phyloP scores from a whole-genome alignment of 352 stramenopile species.

The Phytophthora macrochlamydospora region DNA sequence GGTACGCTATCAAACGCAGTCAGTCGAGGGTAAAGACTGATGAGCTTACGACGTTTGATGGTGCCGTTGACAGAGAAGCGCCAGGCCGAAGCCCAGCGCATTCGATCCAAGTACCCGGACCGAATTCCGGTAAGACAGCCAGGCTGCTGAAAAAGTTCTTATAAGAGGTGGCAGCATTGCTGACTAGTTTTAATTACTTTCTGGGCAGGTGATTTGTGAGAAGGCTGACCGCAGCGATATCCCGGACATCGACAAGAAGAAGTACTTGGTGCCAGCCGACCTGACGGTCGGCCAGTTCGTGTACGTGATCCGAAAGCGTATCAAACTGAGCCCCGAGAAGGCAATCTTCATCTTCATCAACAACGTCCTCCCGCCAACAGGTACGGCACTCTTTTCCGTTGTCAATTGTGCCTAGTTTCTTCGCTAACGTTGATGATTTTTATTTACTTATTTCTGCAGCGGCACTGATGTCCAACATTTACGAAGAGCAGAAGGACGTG shows the following conservation, averaged over 20 bases:
- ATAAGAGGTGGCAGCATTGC: not conserved
- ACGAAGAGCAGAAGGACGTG: slow-evolving; percentile 99
- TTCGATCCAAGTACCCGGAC: slow-evolving; percentile 99
- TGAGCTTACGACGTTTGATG: slow-evolving; percentile 26
- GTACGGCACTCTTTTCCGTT: slow-evolving; percentile 30
- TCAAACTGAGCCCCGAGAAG: slow-evolving; percentile 97
- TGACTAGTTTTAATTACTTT: too few species aligned
- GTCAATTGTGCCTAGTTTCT: slow-evolving; percentile 1
- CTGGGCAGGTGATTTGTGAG: slow-evolving; percentile 85
- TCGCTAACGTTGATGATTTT: slow-evolving; percentile 6
- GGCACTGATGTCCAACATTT: slow-evolving; percentile 99
- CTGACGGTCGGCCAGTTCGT: slow-evolving; percentile 99
- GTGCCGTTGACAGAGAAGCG: slow-evolving; percentile 90
- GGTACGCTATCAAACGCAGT: slow-evolving; percentile 40
- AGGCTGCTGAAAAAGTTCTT: not conserved
- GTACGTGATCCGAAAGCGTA: slow-evolving; percentile 99
- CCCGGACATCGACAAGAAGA: slow-evolving; percentile 99
- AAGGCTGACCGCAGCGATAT: slow-evolving; percentile 98
- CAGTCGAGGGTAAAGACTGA: not conserved
- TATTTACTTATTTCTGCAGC: slow-evolving; percentile 39
- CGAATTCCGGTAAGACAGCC: slow-evolving; percentile 90
- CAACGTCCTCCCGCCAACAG: slow-evolving; percentile 97
- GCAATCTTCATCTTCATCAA: slow-evolving; percentile 99
- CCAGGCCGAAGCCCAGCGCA: slow-evolving; percentile 97
- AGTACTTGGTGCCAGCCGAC: slow-evolving; percentile 98